Percentiles rank a stretch among this genome's conserved stretches.
Evolutionary conservation across 805 yeast genomes (phyloP).

Genomic region (Yamadazyma kitorensis): DNA sequence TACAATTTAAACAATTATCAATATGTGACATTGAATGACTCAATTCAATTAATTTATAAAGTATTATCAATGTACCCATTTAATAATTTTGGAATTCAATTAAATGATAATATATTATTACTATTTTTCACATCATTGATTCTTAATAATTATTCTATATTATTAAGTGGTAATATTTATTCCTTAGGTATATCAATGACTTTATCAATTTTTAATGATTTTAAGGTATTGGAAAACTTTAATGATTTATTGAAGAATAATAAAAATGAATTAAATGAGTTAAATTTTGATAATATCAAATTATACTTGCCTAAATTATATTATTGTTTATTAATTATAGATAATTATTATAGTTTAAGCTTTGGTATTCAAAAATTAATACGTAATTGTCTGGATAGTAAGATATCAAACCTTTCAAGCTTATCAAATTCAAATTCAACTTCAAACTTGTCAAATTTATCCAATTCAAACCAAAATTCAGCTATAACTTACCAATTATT

Average conservation of each 20-base stretch:
- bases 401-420: too few species aligned
- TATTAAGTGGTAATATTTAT: slow-evolving; percentile 58
- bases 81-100: slow-evolving; percentile 16
- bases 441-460: too few species aligned
- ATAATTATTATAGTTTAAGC: slow-evolving; percentile 28
- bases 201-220: slow-evolving; percentile 55
- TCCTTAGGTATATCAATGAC: slow-evolving; percentile 55
- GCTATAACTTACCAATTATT: too few species aligned
- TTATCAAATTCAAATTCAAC: too few species aligned
- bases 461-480: too few species aligned
- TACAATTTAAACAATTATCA: slow-evolving; percentile 37
- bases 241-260: slow-evolving; percentile 32
- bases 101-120: slow-evolving; percentile 24
- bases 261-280: slow-evolving; percentile 5
- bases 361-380: slow-evolving; percentile 29
- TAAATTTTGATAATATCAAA: slow-evolving; percentile 22
- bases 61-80: slow-evolving; percentile 37
- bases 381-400: too few species aligned
- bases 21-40: slow-evolving; percentile 28
- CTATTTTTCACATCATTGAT: slow-evolving; percentile 30
- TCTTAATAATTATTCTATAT: slow-evolving; percentile 51
- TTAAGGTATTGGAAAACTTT: slow-evolving; percentile 47
- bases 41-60: slow-evolving; percentile 32
- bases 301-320: slow-evolving; percentile 44
- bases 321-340: slow-evolving; percentile 42